A percentile compares a stretch with the other conserved stretches of the same genome.
These are phyloP conservation scores for Parsonsia alboflavescens DNA, from an alignment of 257 asterid genomes.

Conservation along the genomic window DNA sequence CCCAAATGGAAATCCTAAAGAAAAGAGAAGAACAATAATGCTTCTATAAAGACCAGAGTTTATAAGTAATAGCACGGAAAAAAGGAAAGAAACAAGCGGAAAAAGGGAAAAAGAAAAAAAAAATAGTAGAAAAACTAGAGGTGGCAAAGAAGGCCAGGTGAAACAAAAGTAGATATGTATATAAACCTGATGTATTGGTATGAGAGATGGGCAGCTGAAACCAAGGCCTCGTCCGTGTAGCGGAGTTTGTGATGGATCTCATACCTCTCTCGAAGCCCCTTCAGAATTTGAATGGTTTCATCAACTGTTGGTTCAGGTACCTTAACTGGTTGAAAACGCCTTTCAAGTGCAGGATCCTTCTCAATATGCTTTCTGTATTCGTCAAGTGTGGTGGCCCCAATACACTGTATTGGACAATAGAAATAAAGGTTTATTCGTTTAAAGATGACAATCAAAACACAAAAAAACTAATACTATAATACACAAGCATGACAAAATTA, in stretches of 20 bases:
- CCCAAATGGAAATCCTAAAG: background rate
- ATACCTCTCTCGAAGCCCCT: conserved; percentile 83
- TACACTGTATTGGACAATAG: conserved; percentile 46
- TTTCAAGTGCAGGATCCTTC: conserved; percentile 92
- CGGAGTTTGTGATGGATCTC: conserved; percentile 98
- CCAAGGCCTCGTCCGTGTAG: conserved; percentile 83
- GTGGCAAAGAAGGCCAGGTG: background rate
- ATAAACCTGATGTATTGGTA: conserved; percentile 86
- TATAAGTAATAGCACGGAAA: background rate
- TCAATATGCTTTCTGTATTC: conserved; percentile 89
- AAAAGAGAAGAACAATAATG: background rate
- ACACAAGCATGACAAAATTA: background rate
- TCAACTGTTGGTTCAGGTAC: conserved; percentile 97
- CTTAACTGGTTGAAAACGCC: conserved; percentile 95
- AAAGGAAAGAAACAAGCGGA: background rate
- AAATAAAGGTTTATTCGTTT: background rate
- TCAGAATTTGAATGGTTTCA: conserved; percentile 85
- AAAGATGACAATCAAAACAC: too few relatives aligned
- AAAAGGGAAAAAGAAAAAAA: background rate
- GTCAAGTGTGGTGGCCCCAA: conserved; percentile 93
- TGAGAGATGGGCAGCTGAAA: conserved; percentile 81
- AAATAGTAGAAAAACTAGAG: background rate
- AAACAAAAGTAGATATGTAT: background rate
- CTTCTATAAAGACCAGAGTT: background rate
- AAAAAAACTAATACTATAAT: background rate